Evolutionary conservation across 164 flowering plant species (phyloP), one percentile per base, ranked within the genome.

Genomic region (Chloranthus sessilifolius): DNA sequence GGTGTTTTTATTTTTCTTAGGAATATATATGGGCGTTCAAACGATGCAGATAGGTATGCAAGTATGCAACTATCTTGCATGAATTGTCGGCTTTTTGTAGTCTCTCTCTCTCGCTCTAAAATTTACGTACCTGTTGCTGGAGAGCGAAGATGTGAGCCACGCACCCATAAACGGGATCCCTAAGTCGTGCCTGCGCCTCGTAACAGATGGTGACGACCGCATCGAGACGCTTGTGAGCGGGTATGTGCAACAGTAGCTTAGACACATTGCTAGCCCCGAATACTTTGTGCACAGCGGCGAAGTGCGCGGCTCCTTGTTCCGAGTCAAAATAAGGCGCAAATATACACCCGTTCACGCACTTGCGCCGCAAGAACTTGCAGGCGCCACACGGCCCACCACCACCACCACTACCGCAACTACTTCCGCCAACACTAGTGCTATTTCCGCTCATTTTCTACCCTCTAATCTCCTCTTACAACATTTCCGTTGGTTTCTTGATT

Each of bases 251-350:
- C 23, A 91, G 79, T 5, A 91, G 79, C 78, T 91, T 91, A 0
- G 98, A 87, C 3, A 87, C 91, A 33, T 90, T 90, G 58, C 98
- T 90, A 1, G 98, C 98, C 2, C 98, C 98, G 38, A 90, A 90
- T 44, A 90, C 95, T 74, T 87, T 90, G 58, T 90, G 98, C 25
- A 90, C 98, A 14, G 95, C 91, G 3, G 98, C 98, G 42, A 91
- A 91, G 45, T 91, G 85, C 1, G 83, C 79, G 5, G 98, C 81
- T 10, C 98, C 98, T 71, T 91, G 92, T 53, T 91, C 98, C 11
- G 98, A 79, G 35, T 87, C 92, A 44, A 91, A 91, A 52, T 91
- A 91, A 0, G 96, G 96, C 7, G 98, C 98, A 41, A 91, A 91
- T 24, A 87, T 79, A 44, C 98, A 91, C 11, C 89, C 96, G 1